Evolutionary conservation across 371 early-diverging fungal genomes (phyloP).

Genomic region (Choanephora cucurbitarum): DNA sequence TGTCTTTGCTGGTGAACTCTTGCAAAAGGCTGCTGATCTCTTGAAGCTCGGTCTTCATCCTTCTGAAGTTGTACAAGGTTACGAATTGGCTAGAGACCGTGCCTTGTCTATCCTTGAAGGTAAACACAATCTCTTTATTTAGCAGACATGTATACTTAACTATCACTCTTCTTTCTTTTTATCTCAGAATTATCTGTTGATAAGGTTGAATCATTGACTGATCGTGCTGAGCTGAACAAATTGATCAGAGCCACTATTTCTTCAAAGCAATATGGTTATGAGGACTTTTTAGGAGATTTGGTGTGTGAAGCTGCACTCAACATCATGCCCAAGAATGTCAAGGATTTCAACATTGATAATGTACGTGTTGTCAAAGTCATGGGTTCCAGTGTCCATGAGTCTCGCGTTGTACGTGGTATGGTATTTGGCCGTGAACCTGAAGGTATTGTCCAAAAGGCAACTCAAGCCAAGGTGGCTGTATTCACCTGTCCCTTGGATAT

Average conservation of each 20-base stretch:
- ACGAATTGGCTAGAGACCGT: slow-evolving; percentile 86
- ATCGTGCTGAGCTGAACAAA: slow-evolving; percentile 66
- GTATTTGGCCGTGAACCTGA: slow-evolving; percentile 97
- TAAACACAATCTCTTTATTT: slow-evolving; percentile 30
- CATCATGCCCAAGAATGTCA: slow-evolving; percentile 89
- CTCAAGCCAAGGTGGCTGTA: slow-evolving; percentile 93
- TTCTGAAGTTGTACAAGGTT: slow-evolving; percentile 93
- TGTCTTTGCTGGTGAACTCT: slow-evolving; percentile 93
- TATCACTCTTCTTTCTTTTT: slow-evolving; percentile 1
- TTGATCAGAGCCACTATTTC: slow-evolving; percentile 79
- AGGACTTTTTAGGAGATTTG: slow-evolving; percentile 80
- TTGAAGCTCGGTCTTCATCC: slow-evolving; percentile 95
- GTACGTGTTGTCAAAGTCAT: slow-evolving; percentile 97
- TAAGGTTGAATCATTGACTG: slow-evolving; percentile 58
- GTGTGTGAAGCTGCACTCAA: slow-evolving; percentile 87
- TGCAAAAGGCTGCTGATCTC: slow-evolving; percentile 92
- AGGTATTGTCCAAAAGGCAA: slow-evolving; percentile 70
- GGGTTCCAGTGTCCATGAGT: slow-evolving; percentile 93
- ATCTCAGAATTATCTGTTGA: slow-evolving; percentile 68
- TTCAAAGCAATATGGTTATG: slow-evolving; percentile 95
- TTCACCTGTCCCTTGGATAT: slow-evolving; percentile 97
- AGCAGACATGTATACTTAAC: not conserved
- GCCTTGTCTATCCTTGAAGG: slow-evolving; percentile 82
- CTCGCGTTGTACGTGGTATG: slow-evolving; percentile 96
- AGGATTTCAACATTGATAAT: slow-evolving; percentile 92